Conservation (phyloP, 2,329 filamentous ascomycete genomes). For the Scytalidium lignicola region DNA sequence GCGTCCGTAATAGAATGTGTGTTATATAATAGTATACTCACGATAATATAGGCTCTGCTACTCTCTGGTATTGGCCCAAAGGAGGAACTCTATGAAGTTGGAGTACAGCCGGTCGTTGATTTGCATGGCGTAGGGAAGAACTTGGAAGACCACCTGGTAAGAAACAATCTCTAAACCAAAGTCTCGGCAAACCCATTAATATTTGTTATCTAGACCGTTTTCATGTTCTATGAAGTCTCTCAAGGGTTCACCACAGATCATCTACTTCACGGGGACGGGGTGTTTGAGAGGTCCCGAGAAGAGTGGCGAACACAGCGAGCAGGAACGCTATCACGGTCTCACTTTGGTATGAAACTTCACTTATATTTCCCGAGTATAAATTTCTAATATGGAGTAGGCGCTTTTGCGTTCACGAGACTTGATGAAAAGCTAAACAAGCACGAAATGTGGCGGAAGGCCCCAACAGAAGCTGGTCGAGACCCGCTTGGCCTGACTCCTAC, state of each 20-base stretch:
- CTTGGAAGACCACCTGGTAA: conserved; percentile 31
- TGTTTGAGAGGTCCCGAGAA: background rate
- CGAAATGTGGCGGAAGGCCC: conserved; percentile 45
- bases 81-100: conserved; percentile 28
- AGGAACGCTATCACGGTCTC: background rate
- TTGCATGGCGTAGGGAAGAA: conserved; percentile 34
- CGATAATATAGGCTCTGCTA: conserved; percentile 36
- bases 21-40: conserved; percentile 36
- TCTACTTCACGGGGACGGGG: background rate
- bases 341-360: background rate
- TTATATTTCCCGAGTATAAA: background rate
- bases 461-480: conserved; percentile 44
- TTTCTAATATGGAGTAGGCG: conserved; percentile 38
- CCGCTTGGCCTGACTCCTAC: conserved; percentile 51
- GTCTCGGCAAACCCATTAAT: background rate
- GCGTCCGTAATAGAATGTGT: conserved; percentile 22
- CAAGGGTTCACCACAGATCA: background rate
- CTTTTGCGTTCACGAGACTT: conserved; percentile 53
- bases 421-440: conserved; percentile 51
- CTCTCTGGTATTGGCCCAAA: conserved; percentile 38
- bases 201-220: background rate
- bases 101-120: conserved; percentile 31
- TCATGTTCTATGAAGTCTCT: background rate
- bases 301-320: background rate
- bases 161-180: background rate